Base-by-base conservation (phyloP, 345 rosid species). In the Populus deltoides region DNA sequence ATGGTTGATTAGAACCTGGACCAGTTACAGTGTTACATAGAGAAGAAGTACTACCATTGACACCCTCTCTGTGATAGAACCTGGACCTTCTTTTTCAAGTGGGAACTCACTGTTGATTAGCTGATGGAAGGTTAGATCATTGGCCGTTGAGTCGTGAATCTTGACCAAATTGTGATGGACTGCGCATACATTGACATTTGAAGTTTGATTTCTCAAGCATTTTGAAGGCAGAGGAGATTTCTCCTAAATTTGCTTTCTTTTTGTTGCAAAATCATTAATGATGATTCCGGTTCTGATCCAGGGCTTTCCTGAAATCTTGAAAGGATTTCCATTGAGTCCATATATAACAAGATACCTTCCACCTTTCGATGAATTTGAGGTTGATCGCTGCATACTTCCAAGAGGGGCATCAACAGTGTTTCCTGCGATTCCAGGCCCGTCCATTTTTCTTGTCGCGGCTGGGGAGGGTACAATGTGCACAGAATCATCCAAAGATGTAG, bases 361-460 rank as follows among this genome's bases (percentile, higher is more conserved):
- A 1, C 97, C 99, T 6, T 97, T 97, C 29, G 93, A 92, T 31
- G 99, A 97, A 82, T 97, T 97, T 18, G 98, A 92, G 85, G 90
- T 94, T 10, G 98, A 94, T 85, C 62, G 80, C 36, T 93, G 98
- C 84, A 67, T 86, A 72, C 94, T 97, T 65, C 97, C 96, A 2
- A 43, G 75, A 63, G 94, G 90, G 38, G 86, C 87, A 72, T 87
- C 96, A 0, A 84, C 94, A 0, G 85, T 89, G 82, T 97, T 97
- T 74, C 92, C 94, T 1, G 86, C 92, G 33, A 83, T 90, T 51
- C 83, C 85, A 9, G 99, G 98, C 47, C 99, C 99, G 55, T 94
- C 99, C 22, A 83, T 97, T 77, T 88, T 91, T 76, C 75, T 97
- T 65, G 87, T 88, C 55, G 85, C 82, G 7, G 81, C 31, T 0